These are phyloP conservation scores for Sugiyamaella pinicola DNA, from an alignment of 1,139 yeast species.

Conservation along the genomic window DNA sequence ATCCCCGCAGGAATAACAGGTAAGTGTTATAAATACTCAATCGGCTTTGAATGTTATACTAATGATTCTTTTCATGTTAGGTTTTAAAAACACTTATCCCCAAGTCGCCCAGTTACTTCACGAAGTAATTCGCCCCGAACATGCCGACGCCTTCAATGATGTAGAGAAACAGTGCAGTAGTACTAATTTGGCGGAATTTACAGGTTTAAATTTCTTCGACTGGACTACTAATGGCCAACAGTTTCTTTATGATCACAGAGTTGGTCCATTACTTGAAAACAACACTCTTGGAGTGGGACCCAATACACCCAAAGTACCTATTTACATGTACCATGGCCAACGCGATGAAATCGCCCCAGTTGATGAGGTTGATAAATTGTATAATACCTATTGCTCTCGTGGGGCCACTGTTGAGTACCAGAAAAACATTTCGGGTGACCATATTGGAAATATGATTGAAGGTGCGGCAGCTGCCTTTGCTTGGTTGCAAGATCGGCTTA, in stretches of 20 bases:
- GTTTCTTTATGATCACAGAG: conserved; percentile 21
- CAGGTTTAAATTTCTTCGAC: conserved; percentile 28
- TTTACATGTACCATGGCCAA: conserved; percentile 37
- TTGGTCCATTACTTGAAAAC: conserved; percentile 24
- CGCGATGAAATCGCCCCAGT: conserved; percentile 35
- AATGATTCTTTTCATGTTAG: conserved; percentile 27
- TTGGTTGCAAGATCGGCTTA: conserved; percentile 21
- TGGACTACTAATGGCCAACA: conserved; percentile 28
- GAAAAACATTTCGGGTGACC: conserved; percentile 24
- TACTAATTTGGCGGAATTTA: conserved; percentile 26
- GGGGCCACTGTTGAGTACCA: conserved; percentile 31
- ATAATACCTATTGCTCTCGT: conserved; percentile 31
- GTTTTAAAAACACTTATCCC: conserved; percentile 37
- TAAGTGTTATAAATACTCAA: background rate
- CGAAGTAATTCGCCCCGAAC: conserved; percentile 19
- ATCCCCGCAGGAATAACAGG: conserved; percentile 32
- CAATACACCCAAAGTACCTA: conserved; percentile 33
- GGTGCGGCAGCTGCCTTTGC: conserved; percentile 26
- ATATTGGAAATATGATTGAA: conserved; percentile 20
- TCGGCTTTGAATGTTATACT: background rate
- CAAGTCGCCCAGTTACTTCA: conserved; percentile 26
- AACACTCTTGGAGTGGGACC: conserved; percentile 27
- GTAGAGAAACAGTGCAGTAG: conserved; percentile 27
- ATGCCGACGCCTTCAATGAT: conserved; percentile 21
- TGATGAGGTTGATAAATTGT: conserved; percentile 27